These are phyloP conservation scores for Mortierella sp. DNA, from an alignment of 371 early-diverging fungal genomes.

Conservation along the genomic window DNA sequence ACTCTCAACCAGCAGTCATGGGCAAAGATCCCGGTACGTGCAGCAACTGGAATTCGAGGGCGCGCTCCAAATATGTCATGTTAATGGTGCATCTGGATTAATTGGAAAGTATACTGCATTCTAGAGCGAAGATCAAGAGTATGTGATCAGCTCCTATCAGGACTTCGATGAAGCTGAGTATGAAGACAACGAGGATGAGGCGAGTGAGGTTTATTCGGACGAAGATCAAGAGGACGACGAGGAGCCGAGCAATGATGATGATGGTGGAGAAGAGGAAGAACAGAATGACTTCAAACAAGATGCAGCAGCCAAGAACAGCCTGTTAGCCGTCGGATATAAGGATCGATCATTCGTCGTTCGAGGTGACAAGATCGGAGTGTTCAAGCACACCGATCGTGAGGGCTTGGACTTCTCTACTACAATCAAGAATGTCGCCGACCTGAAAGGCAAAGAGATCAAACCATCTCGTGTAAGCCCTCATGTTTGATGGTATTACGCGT, in stretches of 20 bases:
- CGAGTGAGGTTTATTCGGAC: background rate
- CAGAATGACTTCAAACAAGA: conserved; percentile 19
- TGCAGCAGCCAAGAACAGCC: conserved; percentile 63
- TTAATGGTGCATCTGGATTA: no score
- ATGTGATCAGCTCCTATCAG: conserved; percentile 73
- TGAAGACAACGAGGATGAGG: background rate
- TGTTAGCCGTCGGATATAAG: conserved; percentile 80
- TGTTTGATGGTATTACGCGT: background rate
- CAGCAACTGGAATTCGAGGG: background rate
- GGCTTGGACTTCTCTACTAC: conserved; percentile 73
- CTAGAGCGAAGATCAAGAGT: conserved; percentile 66
- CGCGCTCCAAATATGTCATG: no score
- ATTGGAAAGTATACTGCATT: no score
- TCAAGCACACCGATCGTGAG: conserved; percentile 75
- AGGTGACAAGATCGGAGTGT: conserved; percentile 87
- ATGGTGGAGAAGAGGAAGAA: conserved; percentile 39
- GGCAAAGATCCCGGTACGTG: conserved; percentile 56
- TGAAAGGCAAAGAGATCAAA: conserved; percentile 58
- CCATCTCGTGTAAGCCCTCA: conserved; percentile 60
- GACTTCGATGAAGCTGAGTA: conserved; percentile 62
- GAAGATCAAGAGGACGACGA: conserved; percentile 42
- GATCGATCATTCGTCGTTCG: conserved; percentile 89
- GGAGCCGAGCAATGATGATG: conserved; percentile 26
- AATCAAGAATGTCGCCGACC: conserved; percentile 67
- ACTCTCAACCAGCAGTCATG: conserved; percentile 58